Conservation (phyloP, 73 alveolate species). For the Durusdinium trenchii region DNA sequence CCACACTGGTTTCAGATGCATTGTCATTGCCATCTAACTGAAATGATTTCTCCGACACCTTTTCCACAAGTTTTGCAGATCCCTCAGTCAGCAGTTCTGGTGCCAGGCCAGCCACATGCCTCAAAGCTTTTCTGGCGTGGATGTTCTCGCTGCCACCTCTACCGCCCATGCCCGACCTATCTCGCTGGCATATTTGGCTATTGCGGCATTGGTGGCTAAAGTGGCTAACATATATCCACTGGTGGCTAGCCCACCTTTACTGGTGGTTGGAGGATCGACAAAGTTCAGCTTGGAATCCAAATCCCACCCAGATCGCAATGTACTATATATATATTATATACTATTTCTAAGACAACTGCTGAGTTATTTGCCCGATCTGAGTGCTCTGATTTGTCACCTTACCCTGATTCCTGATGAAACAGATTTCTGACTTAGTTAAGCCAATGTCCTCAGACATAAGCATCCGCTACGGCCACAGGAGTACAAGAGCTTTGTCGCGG, state of each 20-base stretch:
- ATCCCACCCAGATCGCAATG: neutral
- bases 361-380: too few species aligned
- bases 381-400: neutral
- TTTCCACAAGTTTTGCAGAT: too few species aligned
- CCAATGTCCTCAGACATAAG: neutral
- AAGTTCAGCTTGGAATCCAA: neutral
- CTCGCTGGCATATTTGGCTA: constrained; percentile 28
- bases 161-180: neutral
- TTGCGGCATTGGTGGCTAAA: constrained; percentile 57
- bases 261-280: neutral
- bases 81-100: neutral
- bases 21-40: too few species aligned
- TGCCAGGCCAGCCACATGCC: constrained; percentile 52
- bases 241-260: neutral
- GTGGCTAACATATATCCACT: neutral
- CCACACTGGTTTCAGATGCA: too few species aligned
- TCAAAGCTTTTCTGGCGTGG: constrained; percentile 50
- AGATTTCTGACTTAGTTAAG: neutral
- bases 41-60: too few species aligned
- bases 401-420: neutral
- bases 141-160: constrained; percentile 29
- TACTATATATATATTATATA: too few species aligned
- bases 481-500: constrained; percentile 36
- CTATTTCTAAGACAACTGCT: too few species aligned
- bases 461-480: constrained; percentile 1